phyloP scores from a whole-genome alignment of 2,329 filamentous ascomycete genomes.

The Seiridium unicorne region DNA sequence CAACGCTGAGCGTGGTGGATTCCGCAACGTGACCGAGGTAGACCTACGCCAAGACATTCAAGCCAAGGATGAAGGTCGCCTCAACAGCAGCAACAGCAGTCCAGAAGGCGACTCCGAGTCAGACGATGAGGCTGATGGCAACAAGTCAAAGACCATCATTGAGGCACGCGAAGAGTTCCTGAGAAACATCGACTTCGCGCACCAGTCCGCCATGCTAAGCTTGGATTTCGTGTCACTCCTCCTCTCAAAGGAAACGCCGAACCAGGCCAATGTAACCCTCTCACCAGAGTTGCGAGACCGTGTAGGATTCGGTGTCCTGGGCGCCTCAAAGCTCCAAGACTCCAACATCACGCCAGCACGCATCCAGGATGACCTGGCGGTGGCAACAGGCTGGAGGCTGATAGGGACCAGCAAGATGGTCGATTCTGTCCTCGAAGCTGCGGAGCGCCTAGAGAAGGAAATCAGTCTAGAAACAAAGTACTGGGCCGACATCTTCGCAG shows the following conservation, averaged over 20 bases:
- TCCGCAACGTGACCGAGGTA: slow-evolving; percentile 75
- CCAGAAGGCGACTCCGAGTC: slow-evolving; percentile 46
- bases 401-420: slow-evolving; percentile 74
- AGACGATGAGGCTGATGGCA: slow-evolving; percentile 39
- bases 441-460: slow-evolving; percentile 71
- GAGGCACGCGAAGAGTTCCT: slow-evolving; percentile 58
- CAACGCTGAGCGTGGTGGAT: slow-evolving; percentile 75
- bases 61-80: slow-evolving; percentile 36
- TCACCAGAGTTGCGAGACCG: slow-evolving; percentile 68
- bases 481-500: slow-evolving; percentile 81
- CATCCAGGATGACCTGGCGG: slow-evolving; percentile 53
- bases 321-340: slow-evolving; percentile 62
- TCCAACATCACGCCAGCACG: slow-evolving; percentile 57
- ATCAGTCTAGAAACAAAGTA: slow-evolving; percentile 79
- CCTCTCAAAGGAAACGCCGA: slow-evolving; percentile 76
- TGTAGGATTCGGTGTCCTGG: slow-evolving; percentile 73
- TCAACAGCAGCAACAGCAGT: slow-evolving; percentile 39
- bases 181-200: slow-evolving; percentile 53
- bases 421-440: slow-evolving; percentile 70
- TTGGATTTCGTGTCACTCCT: slow-evolving; percentile 83
- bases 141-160: slow-evolving; percentile 38
- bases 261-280: slow-evolving; percentile 67
- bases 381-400: slow-evolving; percentile 72
- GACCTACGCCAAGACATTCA: slow-evolving; percentile 68
- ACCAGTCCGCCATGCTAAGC: slow-evolving; percentile 64